phyloP scores from a whole-genome alignment of 106 monocot species.

The Chionographis japonica region DNA sequence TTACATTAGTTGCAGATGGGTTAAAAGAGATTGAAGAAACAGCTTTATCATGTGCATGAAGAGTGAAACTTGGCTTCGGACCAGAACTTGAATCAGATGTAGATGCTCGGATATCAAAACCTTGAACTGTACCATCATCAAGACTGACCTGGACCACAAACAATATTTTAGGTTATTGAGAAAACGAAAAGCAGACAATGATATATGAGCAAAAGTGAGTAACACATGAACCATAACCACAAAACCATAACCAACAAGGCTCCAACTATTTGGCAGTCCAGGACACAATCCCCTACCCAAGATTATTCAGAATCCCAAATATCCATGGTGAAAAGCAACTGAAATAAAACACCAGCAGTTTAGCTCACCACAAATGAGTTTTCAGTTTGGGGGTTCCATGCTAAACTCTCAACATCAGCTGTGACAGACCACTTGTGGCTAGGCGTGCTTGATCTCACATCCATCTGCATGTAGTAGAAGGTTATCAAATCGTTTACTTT shows the following conservation, averaged over 20 bases:
- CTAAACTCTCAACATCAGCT: conserved; percentile 87
- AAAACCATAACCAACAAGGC: too few relatives aligned
- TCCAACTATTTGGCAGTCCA: too few relatives aligned
- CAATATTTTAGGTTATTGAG: not conserved
- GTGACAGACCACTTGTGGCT: conserved; percentile 52
- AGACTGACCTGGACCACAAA: conserved; percentile 63
- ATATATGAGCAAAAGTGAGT: not conserved
- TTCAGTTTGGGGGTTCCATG: conserved; percentile 83
- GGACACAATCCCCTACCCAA: too few relatives aligned
- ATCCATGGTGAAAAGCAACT: too few relatives aligned
- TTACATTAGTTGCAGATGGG: conserved; percentile 59
- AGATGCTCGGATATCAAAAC: conserved; percentile 67
- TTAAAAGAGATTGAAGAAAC: conserved; percentile 68
- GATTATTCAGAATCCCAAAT: too few relatives aligned
- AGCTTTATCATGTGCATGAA: conserved; percentile 90
- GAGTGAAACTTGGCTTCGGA: conserved; percentile 52
- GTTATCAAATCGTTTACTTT: not conserved
- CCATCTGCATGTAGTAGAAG: conserved; percentile 45
- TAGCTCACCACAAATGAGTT: conserved; percentile 66
- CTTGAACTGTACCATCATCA: conserved; percentile 90
- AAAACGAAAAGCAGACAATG: not conserved
- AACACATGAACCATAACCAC: too few relatives aligned
- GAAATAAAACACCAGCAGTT: not conserved
- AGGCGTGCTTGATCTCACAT: conserved; percentile 43
- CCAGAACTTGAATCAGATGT: conserved; percentile 37